Base-by-base conservation (phyloP, 202 grass and related monocot genomes). In the Miscanthus sacchariflorus region DNA sequence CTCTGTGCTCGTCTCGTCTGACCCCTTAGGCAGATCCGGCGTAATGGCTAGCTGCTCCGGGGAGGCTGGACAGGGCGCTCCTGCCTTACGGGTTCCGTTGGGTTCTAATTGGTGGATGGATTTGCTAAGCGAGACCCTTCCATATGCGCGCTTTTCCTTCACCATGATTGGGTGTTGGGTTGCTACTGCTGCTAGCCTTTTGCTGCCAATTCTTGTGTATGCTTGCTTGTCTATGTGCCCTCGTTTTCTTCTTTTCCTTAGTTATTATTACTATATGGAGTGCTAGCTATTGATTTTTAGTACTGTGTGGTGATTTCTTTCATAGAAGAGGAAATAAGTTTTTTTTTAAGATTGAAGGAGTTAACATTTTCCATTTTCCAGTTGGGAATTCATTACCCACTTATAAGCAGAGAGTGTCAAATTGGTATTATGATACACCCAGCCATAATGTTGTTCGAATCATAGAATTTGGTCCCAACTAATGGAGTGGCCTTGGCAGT, bases 101-200 rank as follows among this genome's bases (percentile, higher is more conserved):
- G 39, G 14, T 72, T 88, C 35, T 27, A 36, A 64, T 61, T 63
- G 52, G 56, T 23, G 58, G 68, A 46, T 80, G 54, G 11, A 30
- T 48, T 28, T 78, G 64, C 21, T 9, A 71, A n/a, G 64, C 9
- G 40, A 70, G 63, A 30, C 28, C 28, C 28, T 30, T 30, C 28
- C 28, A 30, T 30, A 30, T 78, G 28, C 39, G 45, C 52, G 39
- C 72, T 88, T 66, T 79, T 70, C 12, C 58, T 80, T 72, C 12
- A 52, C 12, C 45, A 30, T 78, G 52, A 50, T 64, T 64, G 28
- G 17, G 42, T 39, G 24, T 17, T 52, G 45, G 3, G 13, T 74
- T 46, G 28, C 70, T 66, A 27, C 48, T 84, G 74, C 38, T 61
- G 10, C 33, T 74, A 68, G 56, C 35, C 10, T 72, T 81, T 64